These are phyloP conservation scores for Speleostelium caveatum DNA, from an alignment of 78 protist species.

Conservation along the genomic window DNA sequence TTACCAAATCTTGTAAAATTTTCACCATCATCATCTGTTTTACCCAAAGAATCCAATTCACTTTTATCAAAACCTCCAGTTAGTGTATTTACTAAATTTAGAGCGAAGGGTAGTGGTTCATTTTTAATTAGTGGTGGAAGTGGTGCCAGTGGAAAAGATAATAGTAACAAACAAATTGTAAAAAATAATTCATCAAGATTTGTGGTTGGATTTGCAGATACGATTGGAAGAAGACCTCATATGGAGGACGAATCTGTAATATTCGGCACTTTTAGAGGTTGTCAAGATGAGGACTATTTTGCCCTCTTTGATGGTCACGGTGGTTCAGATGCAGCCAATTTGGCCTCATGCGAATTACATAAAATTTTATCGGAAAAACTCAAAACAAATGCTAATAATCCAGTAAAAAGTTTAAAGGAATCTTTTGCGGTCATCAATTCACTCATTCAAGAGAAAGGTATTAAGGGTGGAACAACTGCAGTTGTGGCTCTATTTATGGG, in stretches of 20 bases:
- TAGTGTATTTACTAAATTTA: constrained; percentile 47
- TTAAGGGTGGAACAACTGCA: constrained; percentile 88
- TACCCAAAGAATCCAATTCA: constrained; percentile 56
- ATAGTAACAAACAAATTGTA: constrained; percentile 7
- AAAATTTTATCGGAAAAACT: constrained; percentile 34
- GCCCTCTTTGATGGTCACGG: constrained; percentile 91
- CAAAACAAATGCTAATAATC: constrained; percentile 5
- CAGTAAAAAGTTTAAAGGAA: constrained; percentile 46
- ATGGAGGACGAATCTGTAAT: constrained; percentile 88
- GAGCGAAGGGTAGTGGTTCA: neutral
- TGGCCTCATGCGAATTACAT: constrained; percentile 58
- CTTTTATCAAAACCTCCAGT: constrained; percentile 51
- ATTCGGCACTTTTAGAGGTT: constrained; percentile 69
- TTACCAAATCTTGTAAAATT: constrained; percentile 13
- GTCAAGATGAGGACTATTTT: constrained; percentile 78
- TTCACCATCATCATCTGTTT: neutral
- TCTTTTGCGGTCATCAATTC: constrained; percentile 40
- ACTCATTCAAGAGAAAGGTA: constrained; percentile 25
- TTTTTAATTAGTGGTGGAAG: too few species aligned
- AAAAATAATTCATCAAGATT: constrained; percentile 71
- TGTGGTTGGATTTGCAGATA: constrained; percentile 86
- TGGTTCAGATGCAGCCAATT: constrained; percentile 76
- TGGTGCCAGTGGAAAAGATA: too few species aligned
- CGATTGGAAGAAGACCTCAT: constrained; percentile 85
- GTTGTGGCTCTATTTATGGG: constrained; percentile 71